Percentiles rank a stretch among this genome's conserved stretches.
These are phyloP conservation scores for Fusarium napiforme DNA, from an alignment of 2,329 filamentous ascomycete species.

Conservation along the genomic window DNA sequence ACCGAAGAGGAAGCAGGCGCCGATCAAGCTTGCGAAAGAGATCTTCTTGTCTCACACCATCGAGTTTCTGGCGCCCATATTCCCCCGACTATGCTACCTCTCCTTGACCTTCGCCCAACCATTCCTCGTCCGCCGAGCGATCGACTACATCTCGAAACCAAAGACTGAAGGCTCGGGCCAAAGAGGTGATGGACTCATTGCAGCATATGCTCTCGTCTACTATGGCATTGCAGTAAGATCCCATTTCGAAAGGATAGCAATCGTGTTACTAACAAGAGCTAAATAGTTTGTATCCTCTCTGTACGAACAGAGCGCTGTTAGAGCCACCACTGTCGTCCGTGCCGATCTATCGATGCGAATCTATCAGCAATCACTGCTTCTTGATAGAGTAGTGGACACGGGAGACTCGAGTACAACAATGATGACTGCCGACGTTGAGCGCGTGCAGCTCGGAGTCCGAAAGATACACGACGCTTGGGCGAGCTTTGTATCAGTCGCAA, in stretches of 20 bases:
- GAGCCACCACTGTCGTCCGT: neutral
- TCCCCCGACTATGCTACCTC: neutral
- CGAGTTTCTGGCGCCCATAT: neutral
- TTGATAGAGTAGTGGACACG: neutral
- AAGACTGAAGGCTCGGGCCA: neutral
- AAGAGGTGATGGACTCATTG: neutral
- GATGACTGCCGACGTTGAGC: neutral
- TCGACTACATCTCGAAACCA: neutral
- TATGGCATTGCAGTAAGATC: neutral
- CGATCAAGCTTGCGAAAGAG: neutral
- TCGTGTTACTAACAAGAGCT: too few relatives aligned
- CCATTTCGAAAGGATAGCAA: too few relatives aligned
- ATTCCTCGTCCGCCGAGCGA: neutral
- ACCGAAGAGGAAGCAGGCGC: neutral
- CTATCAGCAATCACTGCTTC: neutral
- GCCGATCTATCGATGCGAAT: neutral
- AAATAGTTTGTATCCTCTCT: neutral
- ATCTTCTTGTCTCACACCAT: neutral
- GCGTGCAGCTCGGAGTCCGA: neutral
- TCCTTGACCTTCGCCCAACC: neutral
- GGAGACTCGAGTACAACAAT: neutral
- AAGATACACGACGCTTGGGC: constrained; percentile 1
- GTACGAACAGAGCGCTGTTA: neutral
- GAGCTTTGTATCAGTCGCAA: neutral
- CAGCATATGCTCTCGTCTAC: neutral